phyloP scores from a whole-genome alignment of 2,329 filamentous ascomycete genomes.

The Paecilomyces sp. region DNA sequence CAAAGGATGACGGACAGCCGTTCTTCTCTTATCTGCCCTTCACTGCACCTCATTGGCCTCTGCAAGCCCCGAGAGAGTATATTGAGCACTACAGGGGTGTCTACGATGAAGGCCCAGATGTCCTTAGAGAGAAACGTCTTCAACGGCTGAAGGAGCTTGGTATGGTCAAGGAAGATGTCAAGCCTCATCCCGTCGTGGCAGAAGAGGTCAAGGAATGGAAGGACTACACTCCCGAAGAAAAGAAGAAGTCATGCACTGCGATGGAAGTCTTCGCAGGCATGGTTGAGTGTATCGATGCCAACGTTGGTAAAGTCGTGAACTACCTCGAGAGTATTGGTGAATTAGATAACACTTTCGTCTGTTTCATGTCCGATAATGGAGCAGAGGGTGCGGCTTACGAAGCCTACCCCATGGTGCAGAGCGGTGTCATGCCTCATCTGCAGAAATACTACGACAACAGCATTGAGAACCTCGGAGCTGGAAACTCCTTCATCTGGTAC shows the following conservation, averaged over 20 bases:
- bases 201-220: slow-evolving; percentile 40
- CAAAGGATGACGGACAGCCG: slow-evolving; percentile 26
- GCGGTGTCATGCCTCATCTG: slow-evolving; percentile 47
- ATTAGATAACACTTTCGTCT: slow-evolving; percentile 57
- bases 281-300: slow-evolving; percentile 56
- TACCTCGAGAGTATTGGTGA: slow-evolving; percentile 51
- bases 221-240: slow-evolving; percentile 28
- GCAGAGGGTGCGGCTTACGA: slow-evolving; percentile 55
- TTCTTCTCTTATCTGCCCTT: slow-evolving; percentile 58
- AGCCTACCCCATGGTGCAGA: slow-evolving; percentile 50
- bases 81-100: slow-evolving; percentile 52
- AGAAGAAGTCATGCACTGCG: slow-evolving; percentile 38
- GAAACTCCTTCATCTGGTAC: slow-evolving; percentile 55
- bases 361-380: slow-evolving; percentile 59
- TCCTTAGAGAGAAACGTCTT: slow-evolving; percentile 47
- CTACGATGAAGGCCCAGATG: slow-evolving; percentile 56
- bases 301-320: slow-evolving; percentile 53
- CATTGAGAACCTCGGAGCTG: slow-evolving; percentile 52
- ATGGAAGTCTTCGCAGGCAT: slow-evolving; percentile 60
- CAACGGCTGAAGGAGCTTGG: slow-evolving; percentile 51
- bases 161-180: slow-evolving; percentile 44
- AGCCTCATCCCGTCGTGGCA: slow-evolving; percentile 28
- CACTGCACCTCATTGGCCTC: slow-evolving; percentile 57
- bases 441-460: slow-evolving; percentile 53
- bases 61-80: slow-evolving; percentile 52